Conservation (phyloP, 1,284 basidiomycete genomes). For the Moesziomyces globuligerus region DNA sequence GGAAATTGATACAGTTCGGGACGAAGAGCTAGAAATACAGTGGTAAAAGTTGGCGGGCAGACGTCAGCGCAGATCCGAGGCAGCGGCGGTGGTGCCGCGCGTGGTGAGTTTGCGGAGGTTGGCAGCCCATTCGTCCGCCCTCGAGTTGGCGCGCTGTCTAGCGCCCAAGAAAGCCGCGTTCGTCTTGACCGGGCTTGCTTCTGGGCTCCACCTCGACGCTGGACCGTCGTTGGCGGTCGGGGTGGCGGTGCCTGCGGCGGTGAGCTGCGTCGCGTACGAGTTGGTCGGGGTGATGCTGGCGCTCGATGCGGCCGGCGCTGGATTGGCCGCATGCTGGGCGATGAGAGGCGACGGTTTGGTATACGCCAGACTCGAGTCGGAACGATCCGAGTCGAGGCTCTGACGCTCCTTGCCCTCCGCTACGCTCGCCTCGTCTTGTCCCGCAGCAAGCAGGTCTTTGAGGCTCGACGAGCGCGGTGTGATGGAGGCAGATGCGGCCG, state of each 20-base stretch:
- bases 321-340: background rate
- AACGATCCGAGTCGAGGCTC: conserved; percentile 21
- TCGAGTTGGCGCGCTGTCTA: conserved; percentile 30
- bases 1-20: background rate
- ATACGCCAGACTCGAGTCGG: conserved; percentile 36
- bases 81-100: background rate
- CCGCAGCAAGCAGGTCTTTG: conserved; percentile 29
- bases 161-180: background rate
- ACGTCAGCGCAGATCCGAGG: too few relatives aligned
- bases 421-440: background rate
- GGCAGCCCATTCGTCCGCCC: conserved; percentile 46
- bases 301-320: background rate
- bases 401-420: background rate
- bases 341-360: conserved; percentile 39
- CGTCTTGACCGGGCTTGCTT: conserved; percentile 12
- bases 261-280: conserved; percentile 27
- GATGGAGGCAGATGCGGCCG: conserved; percentile 16
- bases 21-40: background rate
- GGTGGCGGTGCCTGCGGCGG: background rate
- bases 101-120: conserved; percentile 19
- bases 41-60: background rate
- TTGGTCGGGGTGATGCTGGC: conserved; percentile 42
- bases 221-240: background rate
- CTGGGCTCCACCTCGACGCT: conserved; percentile 27
- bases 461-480: conserved; percentile 36